Evolutionary conservation across 345 rosid species (phyloP).

Genomic region (Stellera chamaejasme): DNA sequence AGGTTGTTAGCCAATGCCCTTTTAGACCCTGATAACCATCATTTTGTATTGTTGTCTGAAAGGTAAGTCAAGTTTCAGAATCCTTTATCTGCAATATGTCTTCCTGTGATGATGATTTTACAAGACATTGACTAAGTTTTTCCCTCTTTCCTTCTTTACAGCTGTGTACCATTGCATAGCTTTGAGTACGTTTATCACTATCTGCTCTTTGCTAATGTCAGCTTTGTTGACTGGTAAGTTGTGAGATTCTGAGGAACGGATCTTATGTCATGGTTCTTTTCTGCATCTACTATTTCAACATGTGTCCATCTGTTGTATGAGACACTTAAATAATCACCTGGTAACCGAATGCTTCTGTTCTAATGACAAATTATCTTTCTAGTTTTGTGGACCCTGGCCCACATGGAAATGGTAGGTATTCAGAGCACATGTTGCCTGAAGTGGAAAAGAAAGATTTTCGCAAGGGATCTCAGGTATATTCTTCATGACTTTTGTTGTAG

Average conservation of each 20-base stretch:
- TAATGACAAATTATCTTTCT: too few species aligned
- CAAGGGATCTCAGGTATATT: conserved; percentile 60
- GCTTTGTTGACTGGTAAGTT: conserved; percentile 61
- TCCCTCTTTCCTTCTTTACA: conserved; percentile 18
- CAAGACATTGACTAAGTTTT: conserved; percentile 7
- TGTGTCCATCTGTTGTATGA: too few species aligned
- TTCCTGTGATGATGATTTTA: conserved; percentile 1
- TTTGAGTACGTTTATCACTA: conserved; percentile 50
- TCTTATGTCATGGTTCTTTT: too few species aligned
- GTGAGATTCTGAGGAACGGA: too few species aligned
- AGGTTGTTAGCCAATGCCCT: conserved; percentile 53
- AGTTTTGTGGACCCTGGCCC: conserved; percentile 74
- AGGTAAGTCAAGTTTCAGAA: conserved; percentile 24
- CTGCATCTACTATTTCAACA: too few species aligned
- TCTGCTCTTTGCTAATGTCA: conserved; percentile 48
- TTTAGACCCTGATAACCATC: conserved; percentile 48
- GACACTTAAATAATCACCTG: too few species aligned
- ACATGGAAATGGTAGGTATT: conserved; percentile 61
- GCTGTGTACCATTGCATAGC: conserved; percentile 56
- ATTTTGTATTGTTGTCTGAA: conserved; percentile 56
- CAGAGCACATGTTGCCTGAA: conserved; percentile 66
- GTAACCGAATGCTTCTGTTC: too few species aligned
- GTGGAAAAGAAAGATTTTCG: conserved; percentile 50
- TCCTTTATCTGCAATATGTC: not conserved
- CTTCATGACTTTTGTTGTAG: not conserved